Evolutionary conservation across 1,284 basidiomycete genomes (phyloP), one percentile per base, ranked within the genome.

Genomic region (Cystodermella granulosa): DNA sequence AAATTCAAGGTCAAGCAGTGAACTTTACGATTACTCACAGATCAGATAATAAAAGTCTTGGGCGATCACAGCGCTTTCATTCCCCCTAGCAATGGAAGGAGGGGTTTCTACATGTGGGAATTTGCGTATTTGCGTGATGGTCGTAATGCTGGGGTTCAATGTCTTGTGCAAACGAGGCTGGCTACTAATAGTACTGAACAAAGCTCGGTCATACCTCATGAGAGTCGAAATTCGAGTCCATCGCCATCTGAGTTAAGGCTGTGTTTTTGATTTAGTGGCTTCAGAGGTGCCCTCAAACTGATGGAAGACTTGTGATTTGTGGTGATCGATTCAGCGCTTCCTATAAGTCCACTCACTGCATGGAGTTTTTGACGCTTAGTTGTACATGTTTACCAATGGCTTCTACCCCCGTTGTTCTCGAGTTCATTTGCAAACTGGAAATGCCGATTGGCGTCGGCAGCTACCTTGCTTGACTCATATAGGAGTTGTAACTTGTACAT

Each of bases 1-100:
- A 18, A 14, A 68, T 80, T 55, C 60, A 83, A 79, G 66, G 55
- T 48, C 68, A 64, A 48, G 69, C 66, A 5, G 55, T 66, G 7
- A 82, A 80, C 2, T 75, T 74, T 60, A 82, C 84, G 37, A 93
- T 65, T 47, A 74, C 73, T 18, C 89, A 91, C 17, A 87, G 67
- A 67, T 94, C 86, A 21, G 84, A 83, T 15, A 96, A 62, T 38
- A 72, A 37, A 98, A 69, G 1, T 91, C 92, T 6, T 89, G 84
- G 67, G 98, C 95, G 6, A 81, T 71, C 39, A 81, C 69, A 24
- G 80, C 72, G 7, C 76, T 77, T 61, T 94, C 91, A 37, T 75
- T 74, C 5, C 79, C 83, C 35, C 68, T 70, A 1, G 81, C 79
- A 15, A 76, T 70, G 3, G 88, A 91, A 14, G 76, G 75, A 1